Conservation (phyloP, 345 rosid species). For the Cardiospermum halicacabum region DNA sequence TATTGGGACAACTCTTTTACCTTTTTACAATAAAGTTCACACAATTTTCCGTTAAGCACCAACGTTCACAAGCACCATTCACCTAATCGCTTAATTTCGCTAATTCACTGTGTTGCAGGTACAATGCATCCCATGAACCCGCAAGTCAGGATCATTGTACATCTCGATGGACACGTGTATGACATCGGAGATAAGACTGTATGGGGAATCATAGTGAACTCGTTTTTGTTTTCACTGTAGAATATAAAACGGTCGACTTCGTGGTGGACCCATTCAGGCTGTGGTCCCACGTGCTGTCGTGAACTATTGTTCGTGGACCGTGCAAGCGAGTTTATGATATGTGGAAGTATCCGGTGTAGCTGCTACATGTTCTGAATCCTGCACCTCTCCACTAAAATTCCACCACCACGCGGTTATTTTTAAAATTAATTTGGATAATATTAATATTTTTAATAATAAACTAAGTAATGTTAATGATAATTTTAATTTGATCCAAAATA, state of each 20-base stretch:
- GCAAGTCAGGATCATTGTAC: background rate
- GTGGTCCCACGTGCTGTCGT: background rate
- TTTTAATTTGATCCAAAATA: no score
- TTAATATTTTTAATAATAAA: no score
- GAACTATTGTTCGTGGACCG: background rate
- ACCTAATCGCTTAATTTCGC: background rate
- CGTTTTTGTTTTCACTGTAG: background rate
- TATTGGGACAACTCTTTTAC: background rate
- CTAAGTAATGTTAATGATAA: no score
- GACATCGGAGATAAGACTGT: background rate
- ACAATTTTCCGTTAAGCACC: conserved; percentile 1
- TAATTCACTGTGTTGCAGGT: background rate
- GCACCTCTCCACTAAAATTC: no score
- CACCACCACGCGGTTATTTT: no score
- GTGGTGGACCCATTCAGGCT: conserved; percentile 1
- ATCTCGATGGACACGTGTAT: background rate
- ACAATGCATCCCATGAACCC: conserved; percentile 1
- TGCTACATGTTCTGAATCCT: no score
- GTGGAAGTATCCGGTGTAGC: no score
- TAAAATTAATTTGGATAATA: no score
- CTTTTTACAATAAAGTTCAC: background rate
- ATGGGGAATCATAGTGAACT: background rate
- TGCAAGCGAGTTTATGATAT: background rate
- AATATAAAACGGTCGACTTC: conserved; percentile 9
- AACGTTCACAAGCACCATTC: conserved; percentile 3